A percentile compares a stretch with the other conserved stretches of the same genome.
Evolutionary conservation across 2,329 filamentous ascomycete genomes (phyloP).

Genomic region (Curvularia spicifera): DNA sequence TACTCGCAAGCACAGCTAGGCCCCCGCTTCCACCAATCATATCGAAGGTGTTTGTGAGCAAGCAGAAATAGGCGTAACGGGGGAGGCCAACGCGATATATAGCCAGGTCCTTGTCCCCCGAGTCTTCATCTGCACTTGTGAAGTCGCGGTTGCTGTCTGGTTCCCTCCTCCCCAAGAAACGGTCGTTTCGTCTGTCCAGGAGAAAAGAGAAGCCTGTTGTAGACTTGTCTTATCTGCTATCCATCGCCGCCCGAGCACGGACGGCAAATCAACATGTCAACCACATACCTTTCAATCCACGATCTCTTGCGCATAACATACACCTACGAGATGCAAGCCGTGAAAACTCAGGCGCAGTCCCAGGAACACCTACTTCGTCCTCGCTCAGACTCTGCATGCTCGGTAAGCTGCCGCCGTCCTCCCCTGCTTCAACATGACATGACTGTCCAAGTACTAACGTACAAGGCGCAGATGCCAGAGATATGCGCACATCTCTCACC

Average conservation of each 20-base stretch:
- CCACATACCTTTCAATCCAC: conserved; percentile 39
- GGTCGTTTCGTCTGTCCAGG: not conserved
- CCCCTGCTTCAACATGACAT: not conserved
- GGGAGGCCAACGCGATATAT: conserved; percentile 10
- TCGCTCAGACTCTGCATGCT: conserved; percentile 32
- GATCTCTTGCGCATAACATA: conserved; percentile 46
- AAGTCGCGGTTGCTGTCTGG: not conserved
- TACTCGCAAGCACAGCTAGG: conserved; percentile 10
- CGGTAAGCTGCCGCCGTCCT: conserved; percentile 23
- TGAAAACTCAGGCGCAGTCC: conserved; percentile 23
- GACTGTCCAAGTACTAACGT: not conserved
- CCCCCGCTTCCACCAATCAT: conserved; percentile 25
- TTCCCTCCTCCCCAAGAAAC: not conserved
- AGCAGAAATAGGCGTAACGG: conserved; percentile 8
- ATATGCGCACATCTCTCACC: conserved; percentile 29
- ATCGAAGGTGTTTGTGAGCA: conserved; percentile 31
- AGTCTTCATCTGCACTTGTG: conserved; percentile 11
- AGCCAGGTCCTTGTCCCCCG: not conserved
- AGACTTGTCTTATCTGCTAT: not conserved
- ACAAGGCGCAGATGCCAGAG: conserved; percentile 31
- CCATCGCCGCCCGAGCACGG: not conserved
- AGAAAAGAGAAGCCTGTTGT: not conserved
- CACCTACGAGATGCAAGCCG: conserved; percentile 39
- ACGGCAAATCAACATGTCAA: conserved; percentile 35
- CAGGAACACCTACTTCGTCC: conserved; percentile 12